Conservation (phyloP, 148 eudicot genomes). For the Rhododendron kiyosumense region DNA sequence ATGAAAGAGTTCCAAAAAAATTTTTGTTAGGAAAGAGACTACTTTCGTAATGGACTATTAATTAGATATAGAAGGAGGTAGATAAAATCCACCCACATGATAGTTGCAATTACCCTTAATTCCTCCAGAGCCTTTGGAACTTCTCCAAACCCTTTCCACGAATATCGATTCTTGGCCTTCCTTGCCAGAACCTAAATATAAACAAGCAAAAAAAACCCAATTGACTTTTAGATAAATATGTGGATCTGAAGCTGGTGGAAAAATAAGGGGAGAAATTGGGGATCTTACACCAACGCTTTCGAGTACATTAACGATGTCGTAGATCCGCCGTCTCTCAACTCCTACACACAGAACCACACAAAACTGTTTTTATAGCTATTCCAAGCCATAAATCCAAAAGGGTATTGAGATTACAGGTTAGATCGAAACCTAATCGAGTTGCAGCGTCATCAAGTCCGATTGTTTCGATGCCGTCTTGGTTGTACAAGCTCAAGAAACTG, state of each 20-base stretch:
- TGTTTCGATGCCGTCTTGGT: constrained; percentile 75
- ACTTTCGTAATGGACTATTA: not conserved
- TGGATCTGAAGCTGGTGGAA: not conserved
- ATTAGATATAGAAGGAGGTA: not conserved
- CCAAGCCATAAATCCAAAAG: not conserved
- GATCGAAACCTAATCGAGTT: constrained; percentile 54
- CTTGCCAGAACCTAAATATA: constrained; percentile 57
- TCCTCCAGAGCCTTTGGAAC: constrained; percentile 63
- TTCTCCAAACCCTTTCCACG: constrained; percentile 84
- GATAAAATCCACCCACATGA: not conserved
- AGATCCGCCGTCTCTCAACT: constrained; percentile 97
- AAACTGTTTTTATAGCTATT: not conserved
- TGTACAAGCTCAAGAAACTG: constrained; percentile 85
- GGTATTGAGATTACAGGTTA: not conserved
- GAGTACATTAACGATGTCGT: constrained; percentile 90
- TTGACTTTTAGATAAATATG: not conserved
- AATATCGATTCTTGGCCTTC: constrained; percentile 75
- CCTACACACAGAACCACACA: constrained; percentile 35
- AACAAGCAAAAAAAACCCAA: not conserved
- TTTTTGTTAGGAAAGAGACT: not conserved
- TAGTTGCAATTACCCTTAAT: constrained; percentile 46
- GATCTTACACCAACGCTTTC: constrained; percentile 90
- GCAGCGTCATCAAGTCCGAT: constrained; percentile 95
- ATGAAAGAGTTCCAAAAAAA: not conserved
- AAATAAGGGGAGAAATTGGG: not conserved